Evolutionary conservation across 805 yeast species (phyloP).

Genomic region (Metschnikowia gruessii): DNA sequence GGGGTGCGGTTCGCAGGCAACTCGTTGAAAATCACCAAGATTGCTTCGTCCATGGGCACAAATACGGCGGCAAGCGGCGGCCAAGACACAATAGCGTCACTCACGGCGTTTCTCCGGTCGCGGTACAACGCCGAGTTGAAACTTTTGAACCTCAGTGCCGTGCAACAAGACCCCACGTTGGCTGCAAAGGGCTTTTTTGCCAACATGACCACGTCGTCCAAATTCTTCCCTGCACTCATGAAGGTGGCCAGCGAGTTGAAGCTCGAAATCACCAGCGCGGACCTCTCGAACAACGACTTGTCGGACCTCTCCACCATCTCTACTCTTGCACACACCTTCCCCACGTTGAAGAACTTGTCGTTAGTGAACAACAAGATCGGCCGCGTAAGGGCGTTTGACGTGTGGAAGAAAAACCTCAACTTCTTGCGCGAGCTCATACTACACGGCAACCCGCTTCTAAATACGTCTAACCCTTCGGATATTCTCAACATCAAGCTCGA

Average conservation of each 20-base stretch:
- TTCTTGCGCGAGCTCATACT: conserved; percentile 74
- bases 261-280: conserved; percentile 66
- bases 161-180: conserved; percentile 63
- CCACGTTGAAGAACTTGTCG: conserved; percentile 73
- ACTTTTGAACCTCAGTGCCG: conserved; percentile 65
- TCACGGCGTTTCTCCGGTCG: conserved; percentile 57
- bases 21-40: conserved; percentile 50
- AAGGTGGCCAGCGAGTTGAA: conserved; percentile 61
- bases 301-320: conserved; percentile 57
- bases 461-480: conserved; percentile 29
- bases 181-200: conserved; percentile 62
- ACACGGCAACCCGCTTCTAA: conserved; percentile 70
- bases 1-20: conserved; percentile 86
- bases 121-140: conserved; percentile 65
- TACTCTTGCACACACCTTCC: conserved; percentile 70
- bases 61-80: conserved; percentile 10
- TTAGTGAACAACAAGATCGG: conserved; percentile 70
- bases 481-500: conserved; percentile 52
- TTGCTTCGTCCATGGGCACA: conserved; percentile 7
- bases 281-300: conserved; percentile 58
- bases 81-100: conserved; percentile 54
- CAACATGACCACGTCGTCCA: conserved; percentile 59
- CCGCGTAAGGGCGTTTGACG: conserved; percentile 58
- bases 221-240: conserved; percentile 88
- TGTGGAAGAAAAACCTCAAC: conserved; percentile 74